A percentile compares a stretch with the other conserved stretches of the same genome.
phyloP scores from a whole-genome alignment of 2,329 filamentous ascomycete species.

The Neoascochyta sp. region DNA sequence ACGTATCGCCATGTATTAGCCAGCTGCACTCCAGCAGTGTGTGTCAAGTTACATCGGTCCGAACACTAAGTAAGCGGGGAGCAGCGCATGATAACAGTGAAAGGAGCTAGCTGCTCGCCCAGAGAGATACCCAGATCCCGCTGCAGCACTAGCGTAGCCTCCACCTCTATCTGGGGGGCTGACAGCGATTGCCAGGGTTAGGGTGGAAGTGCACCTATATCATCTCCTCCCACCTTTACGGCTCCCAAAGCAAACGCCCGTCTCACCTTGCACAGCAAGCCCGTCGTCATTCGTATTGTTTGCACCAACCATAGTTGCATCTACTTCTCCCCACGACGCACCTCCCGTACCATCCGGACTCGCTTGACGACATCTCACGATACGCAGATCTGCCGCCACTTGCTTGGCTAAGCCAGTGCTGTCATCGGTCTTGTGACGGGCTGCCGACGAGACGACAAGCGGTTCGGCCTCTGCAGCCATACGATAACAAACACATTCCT shows the following conservation, averaged over 20 bases:
- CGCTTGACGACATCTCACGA: too few species aligned
- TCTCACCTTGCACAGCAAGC: conserved; percentile 4
- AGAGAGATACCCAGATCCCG: conserved; percentile 22
- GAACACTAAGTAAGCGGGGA: conserved; percentile 6
- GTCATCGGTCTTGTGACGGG: conserved; percentile 35
- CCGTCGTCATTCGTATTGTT: conserved; percentile 13
- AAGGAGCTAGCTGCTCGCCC: conserved; percentile 15
- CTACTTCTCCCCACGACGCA: conserved; percentile 36
- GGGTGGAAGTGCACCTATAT: conserved; percentile 37
- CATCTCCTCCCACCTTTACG: conserved; percentile 20
- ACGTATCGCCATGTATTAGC: too few species aligned
- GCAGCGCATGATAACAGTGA: conserved; percentile 18
- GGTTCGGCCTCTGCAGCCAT: conserved; percentile 20
- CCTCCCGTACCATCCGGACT: too few species aligned
- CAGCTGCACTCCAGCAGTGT: too few species aligned
- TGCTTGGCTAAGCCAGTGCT: conserved; percentile 28
- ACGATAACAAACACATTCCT: conserved; percentile 18
- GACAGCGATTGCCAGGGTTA: conserved; percentile 21
- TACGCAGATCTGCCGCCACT: conserved; percentile 17
- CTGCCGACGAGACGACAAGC: conserved; percentile 23
- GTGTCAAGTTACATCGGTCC: too few species aligned
- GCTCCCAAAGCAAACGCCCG: conserved; percentile 4
- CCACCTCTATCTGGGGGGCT: conserved; percentile 22
- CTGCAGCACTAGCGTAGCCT: conserved; percentile 23
- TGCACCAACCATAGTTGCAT: conserved; percentile 25